Percentiles rank a stretch among this genome's conserved stretches.
phyloP scores from a whole-genome alignment of 352 stramenopile species.

The Elongisporangium undulatum region DNA sequence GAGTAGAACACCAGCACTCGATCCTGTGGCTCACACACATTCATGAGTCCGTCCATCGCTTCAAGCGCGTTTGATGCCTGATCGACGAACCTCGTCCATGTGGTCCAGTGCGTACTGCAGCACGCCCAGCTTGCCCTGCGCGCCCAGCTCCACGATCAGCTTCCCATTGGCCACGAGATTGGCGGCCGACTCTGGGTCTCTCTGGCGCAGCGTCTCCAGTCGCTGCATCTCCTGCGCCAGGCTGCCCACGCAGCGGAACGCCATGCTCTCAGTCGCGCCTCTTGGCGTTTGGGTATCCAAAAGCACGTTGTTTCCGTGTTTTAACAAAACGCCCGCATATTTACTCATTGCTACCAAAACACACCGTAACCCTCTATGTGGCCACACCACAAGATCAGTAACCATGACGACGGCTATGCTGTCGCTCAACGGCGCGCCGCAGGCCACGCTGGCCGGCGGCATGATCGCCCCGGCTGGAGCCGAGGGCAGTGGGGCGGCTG shows the following conservation, averaged over 20 bases:
- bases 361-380: background rate
- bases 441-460: constrained; percentile 32
- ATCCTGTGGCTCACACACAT: constrained; percentile 12
- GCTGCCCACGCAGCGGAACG: constrained; percentile 33
- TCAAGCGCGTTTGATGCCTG: background rate
- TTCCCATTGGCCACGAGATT: constrained; percentile 64
- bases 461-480: background rate
- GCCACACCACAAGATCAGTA: constrained; percentile 2
- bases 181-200: constrained; percentile 42
- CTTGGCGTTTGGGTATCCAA: background rate
- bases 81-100: constrained; percentile 34
- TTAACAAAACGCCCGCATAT: no score
- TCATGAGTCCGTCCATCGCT: background rate
- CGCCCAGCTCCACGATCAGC: constrained; percentile 45
- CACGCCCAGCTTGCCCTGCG: constrained; percentile 40
- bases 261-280: constrained; percentile 15
- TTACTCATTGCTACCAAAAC: background rate
- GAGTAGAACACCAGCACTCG: constrained; percentile 58
- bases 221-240: constrained; percentile 56
- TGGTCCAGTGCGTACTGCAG: constrained; percentile 40
- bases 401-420: constrained; percentile 39
- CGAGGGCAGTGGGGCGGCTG: constrained; percentile 2
- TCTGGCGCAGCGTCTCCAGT: constrained; percentile 35
- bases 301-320: no score
- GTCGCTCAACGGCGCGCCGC: constrained; percentile 55